Base-by-base conservation (phyloP, 257 asterid genomes). In the Mitragyna speciosa region DNA sequence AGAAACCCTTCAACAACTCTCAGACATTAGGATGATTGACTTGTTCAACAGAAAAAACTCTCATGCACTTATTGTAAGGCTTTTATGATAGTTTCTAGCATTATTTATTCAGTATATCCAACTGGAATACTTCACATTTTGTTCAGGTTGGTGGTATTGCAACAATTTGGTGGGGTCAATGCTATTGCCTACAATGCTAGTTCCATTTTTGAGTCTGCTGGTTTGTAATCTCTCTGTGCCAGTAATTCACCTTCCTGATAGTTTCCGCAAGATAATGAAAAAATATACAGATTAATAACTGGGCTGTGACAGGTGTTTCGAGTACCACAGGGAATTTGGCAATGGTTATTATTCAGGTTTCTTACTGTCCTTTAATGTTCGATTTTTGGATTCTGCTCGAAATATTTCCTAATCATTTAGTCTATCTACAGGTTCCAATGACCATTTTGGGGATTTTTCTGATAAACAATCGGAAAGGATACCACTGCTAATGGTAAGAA, bases 101-200 rank as follows among this genome's bases (percentile, higher is more conserved):
- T 45, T 41, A 43, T 77, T 77, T 79, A 28, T 49, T 49, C 22
- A 59, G 58, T 58, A 63, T 36, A 17, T 49, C 12, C 12, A 8
- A 64, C 41, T 66, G 67, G 52, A 52, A 10, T 7, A 66, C 26
- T 79, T 16, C 14, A n/a, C 52, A 12, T 59, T 83, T 82, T 75
- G 9, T 89, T 77, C 87, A 93, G 98, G 92, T 92, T 9, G 98
- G 98, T 93, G 98, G 94, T 92, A 76, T 82, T 95, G 47, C 98
- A 93, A 85, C 99, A 93, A 83, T 84, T 93, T 73, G 97, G 98
- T 82, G 99, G 98, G 41, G 89, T 90, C 52, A 95, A 95, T 76
- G 98, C 97, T 4, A 92, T 93, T 79, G 91, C 94, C 6, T 95
- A 87, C 80, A 92, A 95, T 84, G 97, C 98, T 79, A 93, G 97